Percentiles rank a stretch among this genome's conserved stretches.
Conservation (phyloP, 2,329 filamentous ascomycete genomes). For the Diaporthe amygdali region DNA sequence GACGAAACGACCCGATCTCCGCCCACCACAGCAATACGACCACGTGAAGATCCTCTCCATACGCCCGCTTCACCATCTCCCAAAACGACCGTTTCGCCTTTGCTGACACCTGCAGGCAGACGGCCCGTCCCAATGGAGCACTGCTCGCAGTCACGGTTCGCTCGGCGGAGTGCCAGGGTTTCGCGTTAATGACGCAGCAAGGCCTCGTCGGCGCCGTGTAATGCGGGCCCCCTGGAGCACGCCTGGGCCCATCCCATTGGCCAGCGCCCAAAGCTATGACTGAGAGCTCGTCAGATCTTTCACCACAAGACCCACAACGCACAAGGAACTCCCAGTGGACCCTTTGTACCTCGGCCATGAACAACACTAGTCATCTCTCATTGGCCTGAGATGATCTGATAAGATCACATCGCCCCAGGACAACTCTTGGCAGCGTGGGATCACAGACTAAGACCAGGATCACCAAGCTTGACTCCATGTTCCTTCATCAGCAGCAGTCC, state of each 20-base stretch:
- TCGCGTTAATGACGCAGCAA: slow-evolving; percentile 15
- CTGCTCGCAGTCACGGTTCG: background rate
- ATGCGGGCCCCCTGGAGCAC: background rate
- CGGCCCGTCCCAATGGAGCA: background rate
- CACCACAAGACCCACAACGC: background rate
- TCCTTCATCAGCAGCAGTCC: background rate
- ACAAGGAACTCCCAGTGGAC: background rate
- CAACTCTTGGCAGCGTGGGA: slow-evolving; percentile 1
- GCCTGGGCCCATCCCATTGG: background rate
- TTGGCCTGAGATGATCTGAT: slow-evolving; percentile 33
- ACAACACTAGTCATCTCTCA: slow-evolving; percentile 1
- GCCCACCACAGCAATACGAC: background rate
- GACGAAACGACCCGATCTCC: background rate
- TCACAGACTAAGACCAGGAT: slow-evolving; percentile 4
- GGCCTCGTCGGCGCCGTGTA: background rate
- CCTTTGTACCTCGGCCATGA: slow-evolving; percentile 4
- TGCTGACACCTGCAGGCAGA: background rate
- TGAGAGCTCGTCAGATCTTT: slow-evolving; percentile 23
- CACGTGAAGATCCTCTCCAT: background rate
- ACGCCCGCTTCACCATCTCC: background rate
- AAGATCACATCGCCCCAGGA: slow-evolving; percentile 28
- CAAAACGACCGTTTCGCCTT: background rate
- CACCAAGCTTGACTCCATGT: slow-evolving; percentile 16
- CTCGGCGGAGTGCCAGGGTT: background rate
- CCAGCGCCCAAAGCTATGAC: slow-evolving; percentile 7